phyloP scores from a whole-genome alignment of 169 alveolate species.

The Plasmodium coatneyi region DNA sequence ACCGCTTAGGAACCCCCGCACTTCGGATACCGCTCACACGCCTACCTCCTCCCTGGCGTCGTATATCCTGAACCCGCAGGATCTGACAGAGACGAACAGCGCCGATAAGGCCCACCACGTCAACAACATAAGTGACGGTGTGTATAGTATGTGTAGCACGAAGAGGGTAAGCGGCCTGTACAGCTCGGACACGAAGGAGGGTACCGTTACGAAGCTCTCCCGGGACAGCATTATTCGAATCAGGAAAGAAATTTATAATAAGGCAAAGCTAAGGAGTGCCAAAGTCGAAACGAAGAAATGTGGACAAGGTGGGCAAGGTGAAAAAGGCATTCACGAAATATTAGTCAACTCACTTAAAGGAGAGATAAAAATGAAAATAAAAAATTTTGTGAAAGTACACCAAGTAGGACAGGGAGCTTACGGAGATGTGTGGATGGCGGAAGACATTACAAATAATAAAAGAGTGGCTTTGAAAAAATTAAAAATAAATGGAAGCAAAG shows the following conservation, averaged over 20 bases:
- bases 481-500: conserved; percentile 88
- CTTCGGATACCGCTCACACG: neutral
- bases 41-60: neutral
- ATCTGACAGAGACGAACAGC: neutral
- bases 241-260: neutral
- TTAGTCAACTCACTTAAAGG: conserved; percentile 42
- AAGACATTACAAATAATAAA: conserved; percentile 82
- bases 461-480: conserved; percentile 90
- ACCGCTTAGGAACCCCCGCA: neutral
- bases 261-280: neutral
- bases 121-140: neutral
- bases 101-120: neutral
- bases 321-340: conserved; percentile 1
- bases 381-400: conserved; percentile 87
- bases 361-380: conserved; percentile 46
- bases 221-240: neutral
- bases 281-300: neutral
- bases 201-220: no score
- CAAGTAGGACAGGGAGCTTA: conserved; percentile 93
- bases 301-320: neutral
- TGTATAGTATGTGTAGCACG: neutral
- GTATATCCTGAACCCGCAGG: neutral
- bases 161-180: neutral
- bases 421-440: conserved; percentile 94
- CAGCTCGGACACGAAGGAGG: neutral